A percentile compares a stretch with the other conserved stretches of the same genome.
Conservation (phyloP, 176 grass and related monocot genomes). For the Themeda triandra region DNA sequence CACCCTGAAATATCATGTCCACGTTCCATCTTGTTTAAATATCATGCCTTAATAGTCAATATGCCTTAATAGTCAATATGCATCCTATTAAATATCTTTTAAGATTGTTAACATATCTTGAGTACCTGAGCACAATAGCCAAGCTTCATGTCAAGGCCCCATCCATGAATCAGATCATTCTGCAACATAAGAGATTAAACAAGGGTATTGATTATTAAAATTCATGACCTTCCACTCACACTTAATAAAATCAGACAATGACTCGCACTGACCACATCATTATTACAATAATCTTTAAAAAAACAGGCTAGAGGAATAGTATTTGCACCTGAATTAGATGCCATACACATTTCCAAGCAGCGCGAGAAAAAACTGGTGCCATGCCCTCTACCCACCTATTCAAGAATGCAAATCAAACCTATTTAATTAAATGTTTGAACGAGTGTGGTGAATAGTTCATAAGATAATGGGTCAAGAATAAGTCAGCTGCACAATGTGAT, state of each 20-base stretch:
- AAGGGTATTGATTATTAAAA: neutral
- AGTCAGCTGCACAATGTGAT: neutral
- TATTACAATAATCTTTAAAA: neutral
- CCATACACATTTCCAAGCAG: constrained; percentile 97
- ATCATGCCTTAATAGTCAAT: neutral
- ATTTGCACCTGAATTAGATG: constrained; percentile 87
- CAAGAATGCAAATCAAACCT: constrained; percentile 17
- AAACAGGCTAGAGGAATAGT: neutral
- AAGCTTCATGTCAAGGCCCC: constrained; percentile 98
- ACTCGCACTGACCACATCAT: neutral
- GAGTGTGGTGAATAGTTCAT: neutral
- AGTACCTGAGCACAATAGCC: constrained; percentile 95
- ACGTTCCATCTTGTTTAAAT: neutral
- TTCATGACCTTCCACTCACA: neutral
- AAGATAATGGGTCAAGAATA: constrained; percentile 1
- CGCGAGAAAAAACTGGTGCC: constrained; percentile 96
- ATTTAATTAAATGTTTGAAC: neutral
- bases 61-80: neutral
- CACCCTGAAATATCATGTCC: constrained; percentile 56
- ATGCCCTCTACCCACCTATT: constrained; percentile 97
- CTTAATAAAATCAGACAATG: neutral
- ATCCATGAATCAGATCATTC: constrained; percentile 98
- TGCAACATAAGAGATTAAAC: constrained; percentile 17
- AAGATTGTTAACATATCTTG: neutral
- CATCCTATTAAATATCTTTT: neutral